Conservation (phyloP, 768 basidiomycete species). For the Trametes meyenii region DNA sequence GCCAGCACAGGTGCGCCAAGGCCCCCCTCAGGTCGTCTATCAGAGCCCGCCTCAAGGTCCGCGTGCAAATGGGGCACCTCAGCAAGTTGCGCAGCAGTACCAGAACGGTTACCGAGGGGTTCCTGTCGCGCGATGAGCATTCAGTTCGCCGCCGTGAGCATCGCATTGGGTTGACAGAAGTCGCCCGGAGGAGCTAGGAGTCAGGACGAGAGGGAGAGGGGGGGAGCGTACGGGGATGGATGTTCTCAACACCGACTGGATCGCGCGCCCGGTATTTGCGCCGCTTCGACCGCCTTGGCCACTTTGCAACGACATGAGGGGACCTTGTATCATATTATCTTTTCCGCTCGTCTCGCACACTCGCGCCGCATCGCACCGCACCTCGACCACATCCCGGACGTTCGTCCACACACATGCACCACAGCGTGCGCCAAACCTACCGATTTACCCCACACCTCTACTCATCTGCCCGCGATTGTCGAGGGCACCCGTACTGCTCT, state of each 20-base stretch:
- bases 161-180: not conserved
- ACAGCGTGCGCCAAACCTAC: not conserved
- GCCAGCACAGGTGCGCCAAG: slow-evolving; percentile 28
- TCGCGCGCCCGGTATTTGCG: slow-evolving; percentile 7
- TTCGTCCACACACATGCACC: not conserved
- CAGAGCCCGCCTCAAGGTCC: slow-evolving; percentile 32
- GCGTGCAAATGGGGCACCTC: slow-evolving; percentile 32
- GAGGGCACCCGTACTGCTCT: slow-evolving; percentile 9
- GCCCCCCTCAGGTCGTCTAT: slow-evolving; percentile 34
- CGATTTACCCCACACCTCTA: not conserved
- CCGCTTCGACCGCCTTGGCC: slow-evolving; percentile 5
- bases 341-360: slow-evolving; percentile 4
- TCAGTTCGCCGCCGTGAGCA: not conserved
- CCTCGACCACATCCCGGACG: slow-evolving; percentile 1
- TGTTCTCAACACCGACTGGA: slow-evolving; percentile 16
- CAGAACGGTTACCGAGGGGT: slow-evolving; percentile 34
- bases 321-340: slow-evolving; percentile 25
- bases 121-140: slow-evolving; percentile 32
- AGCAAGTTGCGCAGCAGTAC: slow-evolving; percentile 24
- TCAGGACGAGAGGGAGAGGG: slow-evolving; percentile 1
- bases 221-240: slow-evolving; percentile 19
- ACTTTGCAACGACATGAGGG: slow-evolving; percentile 23
- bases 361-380: slow-evolving; percentile 12
- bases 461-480: slow-evolving; percentile 10
- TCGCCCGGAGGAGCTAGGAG: not conserved